phyloP scores from a whole-genome alignment of 2,329 filamentous ascomycete species.

The Pyrenochaeta sp. region DNA sequence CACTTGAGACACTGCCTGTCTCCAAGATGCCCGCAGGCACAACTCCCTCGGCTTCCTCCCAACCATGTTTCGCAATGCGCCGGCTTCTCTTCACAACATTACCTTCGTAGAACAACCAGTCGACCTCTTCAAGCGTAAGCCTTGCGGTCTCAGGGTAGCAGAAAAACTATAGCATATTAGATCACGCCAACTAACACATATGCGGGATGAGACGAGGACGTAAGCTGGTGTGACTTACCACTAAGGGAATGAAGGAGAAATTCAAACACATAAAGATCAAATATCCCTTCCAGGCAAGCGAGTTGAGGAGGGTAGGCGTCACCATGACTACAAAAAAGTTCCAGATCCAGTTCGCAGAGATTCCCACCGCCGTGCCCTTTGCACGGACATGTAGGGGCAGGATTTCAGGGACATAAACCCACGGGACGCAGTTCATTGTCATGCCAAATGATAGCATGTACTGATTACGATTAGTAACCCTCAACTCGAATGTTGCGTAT shows the following conservation, averaged over 20 bases:
- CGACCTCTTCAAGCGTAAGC: slow-evolving; percentile 48
- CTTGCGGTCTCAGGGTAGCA: slow-evolving; percentile 48
- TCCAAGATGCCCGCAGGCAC: slow-evolving; percentile 16
- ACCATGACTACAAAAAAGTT: slow-evolving; percentile 64
- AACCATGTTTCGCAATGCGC: slow-evolving; percentile 34
- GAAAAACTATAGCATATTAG: slow-evolving; percentile 56
- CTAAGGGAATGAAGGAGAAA: slow-evolving; percentile 55
- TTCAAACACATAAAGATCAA: slow-evolving; percentile 63
- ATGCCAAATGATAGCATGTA: slow-evolving; percentile 37
- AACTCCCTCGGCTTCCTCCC: slow-evolving; percentile 25
- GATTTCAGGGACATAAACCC: slow-evolving; percentile 62
- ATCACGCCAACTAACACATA: no score
- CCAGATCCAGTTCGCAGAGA: slow-evolving; percentile 59
- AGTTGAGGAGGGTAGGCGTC: slow-evolving; percentile 59
- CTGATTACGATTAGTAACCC: slow-evolving; percentile 5
- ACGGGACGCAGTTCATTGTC: slow-evolving; percentile 51
- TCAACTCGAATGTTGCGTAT: background rate
- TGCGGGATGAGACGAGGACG: no score
- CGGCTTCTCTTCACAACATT: slow-evolving; percentile 32
- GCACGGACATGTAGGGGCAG: slow-evolving; percentile 60
- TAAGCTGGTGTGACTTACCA: slow-evolving; percentile 43
- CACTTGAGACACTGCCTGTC: slow-evolving; percentile 17
- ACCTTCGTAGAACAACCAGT: slow-evolving; percentile 44
- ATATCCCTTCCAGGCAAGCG: slow-evolving; percentile 61
- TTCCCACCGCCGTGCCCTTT: slow-evolving; percentile 60